Percentiles rank a stretch among this genome's conserved stretches.
Conservation (phyloP, 2,329 filamentous ascomycete species). For the Chaetothyriales sp. region DNA sequence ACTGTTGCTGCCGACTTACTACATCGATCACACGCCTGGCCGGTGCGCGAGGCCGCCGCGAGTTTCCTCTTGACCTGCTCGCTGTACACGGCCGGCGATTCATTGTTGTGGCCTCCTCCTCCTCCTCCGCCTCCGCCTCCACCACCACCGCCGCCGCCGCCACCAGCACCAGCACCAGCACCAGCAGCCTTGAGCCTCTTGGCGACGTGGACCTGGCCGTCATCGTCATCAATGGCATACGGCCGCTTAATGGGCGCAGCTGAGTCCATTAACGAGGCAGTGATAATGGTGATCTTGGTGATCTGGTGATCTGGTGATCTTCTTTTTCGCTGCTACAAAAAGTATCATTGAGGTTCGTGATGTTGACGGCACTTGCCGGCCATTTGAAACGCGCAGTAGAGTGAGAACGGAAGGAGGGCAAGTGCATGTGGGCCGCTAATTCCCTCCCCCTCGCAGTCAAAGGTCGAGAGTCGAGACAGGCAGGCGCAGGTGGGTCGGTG, state of each 20-base stretch:
- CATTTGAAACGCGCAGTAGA: neutral
- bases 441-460: too few species aligned
- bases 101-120: neutral
- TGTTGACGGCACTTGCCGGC: neutral
- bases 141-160: too few species aligned
- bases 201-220: neutral
- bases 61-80: slow-evolving; percentile 36
- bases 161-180: too few species aligned
- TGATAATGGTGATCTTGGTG: too few species aligned
- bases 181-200: neutral
- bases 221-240: neutral
- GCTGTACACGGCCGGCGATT: slow-evolving; percentile 19
- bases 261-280: neutral
- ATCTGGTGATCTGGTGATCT: too few species aligned
- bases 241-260: neutral
- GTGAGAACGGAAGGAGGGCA: neutral
- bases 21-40: slow-evolving; percentile 78
- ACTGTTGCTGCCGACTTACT: slow-evolving; percentile 39
- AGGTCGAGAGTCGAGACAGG: too few species aligned
- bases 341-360: neutral
- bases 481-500: neutral
- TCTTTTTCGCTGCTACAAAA: neutral
- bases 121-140: too few species aligned
- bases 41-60: slow-evolving; percentile 46
- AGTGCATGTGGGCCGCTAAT: too few species aligned